A percentile compares a stretch with the other conserved stretches of the same genome.
phyloP scores from a whole-genome alignment of 1,139 yeast genomes.

The Taiozyma sp. region DNA sequence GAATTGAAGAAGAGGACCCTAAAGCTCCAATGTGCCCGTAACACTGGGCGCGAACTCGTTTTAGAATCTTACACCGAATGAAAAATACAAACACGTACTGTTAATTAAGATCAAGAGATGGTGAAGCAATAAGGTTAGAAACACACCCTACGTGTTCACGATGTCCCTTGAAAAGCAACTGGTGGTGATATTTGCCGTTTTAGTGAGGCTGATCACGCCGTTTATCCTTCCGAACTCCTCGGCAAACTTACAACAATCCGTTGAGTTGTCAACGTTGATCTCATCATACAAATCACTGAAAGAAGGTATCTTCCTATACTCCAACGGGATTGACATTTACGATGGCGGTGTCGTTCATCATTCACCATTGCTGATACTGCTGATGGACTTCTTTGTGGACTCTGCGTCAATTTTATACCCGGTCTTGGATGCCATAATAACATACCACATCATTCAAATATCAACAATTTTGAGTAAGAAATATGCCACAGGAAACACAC shows the following conservation, averaged over 20 bases:
- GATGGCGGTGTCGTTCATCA: slow-evolving; percentile 87
- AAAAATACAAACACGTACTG: not conserved
- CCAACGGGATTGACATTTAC: slow-evolving; percentile 61
- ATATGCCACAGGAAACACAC: slow-evolving; percentile 6
- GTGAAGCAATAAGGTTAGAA: not conserved
- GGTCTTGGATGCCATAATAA: slow-evolving; percentile 34
- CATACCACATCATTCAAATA: slow-evolving; percentile 28
- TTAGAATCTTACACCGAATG: not conserved
- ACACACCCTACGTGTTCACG: not conserved
- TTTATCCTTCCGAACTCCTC: slow-evolving; percentile 15
- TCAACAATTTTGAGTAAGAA: slow-evolving; percentile 25
- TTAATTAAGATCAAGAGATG: not conserved
- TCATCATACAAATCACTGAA: slow-evolving; percentile 59
- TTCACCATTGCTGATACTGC: slow-evolving; percentile 57
- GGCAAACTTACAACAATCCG: slow-evolving; percentile 41
- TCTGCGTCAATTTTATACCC: slow-evolving; percentile 33
- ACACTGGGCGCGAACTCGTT: not conserved
- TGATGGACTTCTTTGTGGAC: slow-evolving; percentile 25
- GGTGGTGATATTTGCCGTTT: slow-evolving; percentile 11
- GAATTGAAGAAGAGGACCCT: no score
- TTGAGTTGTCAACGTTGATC: slow-evolving; percentile 77
- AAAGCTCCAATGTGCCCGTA: no score
- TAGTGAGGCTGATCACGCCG: slow-evolving; percentile 14
- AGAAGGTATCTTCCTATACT: slow-evolving; percentile 72
- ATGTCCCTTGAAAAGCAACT: not conserved